These are phyloP conservation scores for Zalerion maritima DNA, from an alignment of 495 filamentous ascomycete species.

Conservation along the genomic window DNA sequence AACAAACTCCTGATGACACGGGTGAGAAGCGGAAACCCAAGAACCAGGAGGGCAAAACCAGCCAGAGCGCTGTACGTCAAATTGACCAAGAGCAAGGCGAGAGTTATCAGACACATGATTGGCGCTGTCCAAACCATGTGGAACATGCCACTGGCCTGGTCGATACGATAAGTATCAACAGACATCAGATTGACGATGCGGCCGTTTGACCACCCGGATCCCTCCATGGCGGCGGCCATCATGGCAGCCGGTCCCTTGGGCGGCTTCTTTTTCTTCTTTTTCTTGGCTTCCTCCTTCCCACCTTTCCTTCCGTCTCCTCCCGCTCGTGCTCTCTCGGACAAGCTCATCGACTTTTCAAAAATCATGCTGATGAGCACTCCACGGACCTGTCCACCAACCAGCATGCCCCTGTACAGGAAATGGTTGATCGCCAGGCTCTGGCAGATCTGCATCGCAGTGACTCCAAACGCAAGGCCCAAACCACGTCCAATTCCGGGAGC, in stretches of 20 bases:
- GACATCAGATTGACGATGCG: constrained; percentile 85
- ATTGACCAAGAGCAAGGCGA: constrained; percentile 70
- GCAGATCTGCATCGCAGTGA: constrained; percentile 59
- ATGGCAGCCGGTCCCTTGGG: constrained; percentile 31
- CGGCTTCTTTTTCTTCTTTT: constrained; percentile 28
- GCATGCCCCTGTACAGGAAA: constrained; percentile 69
- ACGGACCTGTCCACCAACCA: constrained; percentile 62
- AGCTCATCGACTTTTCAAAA: constrained; percentile 70
- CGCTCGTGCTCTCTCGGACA: constrained; percentile 65
- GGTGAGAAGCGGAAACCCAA: constrained; percentile 62
- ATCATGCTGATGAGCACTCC: constrained; percentile 60
- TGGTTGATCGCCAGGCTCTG: constrained; percentile 64
- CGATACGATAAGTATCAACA: constrained; percentile 80
- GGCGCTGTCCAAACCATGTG: constrained; percentile 84
- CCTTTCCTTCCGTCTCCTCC: constrained; percentile 39
- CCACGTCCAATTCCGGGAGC: constrained; percentile 50
- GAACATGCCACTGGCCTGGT: constrained; percentile 72
- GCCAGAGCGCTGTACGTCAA: constrained; percentile 76
- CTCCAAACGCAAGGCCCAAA: constrained; percentile 60
- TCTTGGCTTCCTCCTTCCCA: constrained; percentile 26
- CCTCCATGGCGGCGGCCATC: constrained; percentile 50
- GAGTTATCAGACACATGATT: constrained; percentile 57
- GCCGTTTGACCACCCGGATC: constrained; percentile 79
- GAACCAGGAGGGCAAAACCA: constrained; percentile 67
- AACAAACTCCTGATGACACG: constrained; percentile 59